Conservation (phyloP, 2,329 filamentous ascomycete species). For the Trichophyton simii region DNA sequence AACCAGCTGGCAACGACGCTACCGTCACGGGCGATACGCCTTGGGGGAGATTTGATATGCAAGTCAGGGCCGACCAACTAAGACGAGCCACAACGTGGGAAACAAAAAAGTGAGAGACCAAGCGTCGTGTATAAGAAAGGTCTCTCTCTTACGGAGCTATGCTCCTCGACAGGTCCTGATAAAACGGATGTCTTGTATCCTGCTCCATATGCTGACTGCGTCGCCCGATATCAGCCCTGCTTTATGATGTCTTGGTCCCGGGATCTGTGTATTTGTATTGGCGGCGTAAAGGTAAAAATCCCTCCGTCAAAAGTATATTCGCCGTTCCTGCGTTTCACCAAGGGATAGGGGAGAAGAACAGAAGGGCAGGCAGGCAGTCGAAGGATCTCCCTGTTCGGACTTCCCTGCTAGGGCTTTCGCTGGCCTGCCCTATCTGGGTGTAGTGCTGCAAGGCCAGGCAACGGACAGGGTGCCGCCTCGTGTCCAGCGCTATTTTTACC, state of each 20-base stretch:
- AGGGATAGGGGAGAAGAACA: too few species aligned
- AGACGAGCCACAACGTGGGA: too few species aligned
- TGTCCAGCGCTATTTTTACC: conserved; percentile 1
- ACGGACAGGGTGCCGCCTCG: background rate
- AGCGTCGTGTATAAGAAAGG: background rate
- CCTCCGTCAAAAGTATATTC: background rate
- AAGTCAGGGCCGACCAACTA: too few species aligned
- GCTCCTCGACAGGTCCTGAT: background rate
- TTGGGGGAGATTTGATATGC: background rate
- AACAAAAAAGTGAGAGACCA: background rate
- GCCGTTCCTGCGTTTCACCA: background rate
- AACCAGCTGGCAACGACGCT: background rate
- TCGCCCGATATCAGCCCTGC: background rate
- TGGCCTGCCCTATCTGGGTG: background rate
- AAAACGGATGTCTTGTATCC: background rate
- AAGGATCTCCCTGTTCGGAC: background rate
- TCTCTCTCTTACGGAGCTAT: background rate
- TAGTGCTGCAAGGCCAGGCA: background rate
- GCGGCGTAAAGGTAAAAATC: background rate
- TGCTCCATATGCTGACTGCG: background rate
- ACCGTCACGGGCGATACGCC: background rate
- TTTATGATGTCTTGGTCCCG: background rate
- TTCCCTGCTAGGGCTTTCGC: background rate
- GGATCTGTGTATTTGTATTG: background rate
- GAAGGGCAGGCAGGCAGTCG: too few species aligned